Evolutionary conservation across 2,329 filamentous ascomycete genomes (phyloP).

Genomic region (Incumbomyces lentus): DNA sequence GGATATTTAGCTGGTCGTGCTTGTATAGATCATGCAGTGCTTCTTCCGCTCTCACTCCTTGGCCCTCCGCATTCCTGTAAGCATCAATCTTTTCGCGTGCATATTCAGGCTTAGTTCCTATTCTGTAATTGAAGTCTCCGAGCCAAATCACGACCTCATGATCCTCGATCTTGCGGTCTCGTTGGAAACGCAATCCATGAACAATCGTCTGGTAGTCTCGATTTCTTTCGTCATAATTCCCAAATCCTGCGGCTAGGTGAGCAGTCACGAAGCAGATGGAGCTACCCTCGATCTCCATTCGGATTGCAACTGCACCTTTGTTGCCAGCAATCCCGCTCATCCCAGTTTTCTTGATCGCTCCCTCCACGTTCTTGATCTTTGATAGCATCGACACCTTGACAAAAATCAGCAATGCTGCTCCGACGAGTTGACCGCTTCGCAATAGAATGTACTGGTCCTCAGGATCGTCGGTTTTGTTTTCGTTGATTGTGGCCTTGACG

Average conservation of each 20-base stretch:
- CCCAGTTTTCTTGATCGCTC: conserved; percentile 80
- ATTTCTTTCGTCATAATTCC: conserved; percentile 94
- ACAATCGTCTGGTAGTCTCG: conserved; percentile 85
- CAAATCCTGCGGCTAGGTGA: conserved; percentile 88
- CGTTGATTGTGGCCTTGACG: conserved; percentile 67
- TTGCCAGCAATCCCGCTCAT: conserved; percentile 97
- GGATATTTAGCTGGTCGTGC: conserved; percentile 62
- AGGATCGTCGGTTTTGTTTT: conserved; percentile 28
- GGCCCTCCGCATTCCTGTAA: conserved; percentile 70
- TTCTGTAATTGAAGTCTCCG: conserved; percentile 96
- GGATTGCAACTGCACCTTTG: conserved; percentile 93
- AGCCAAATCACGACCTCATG: conserved; percentile 90
- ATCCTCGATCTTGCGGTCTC: conserved; percentile 81
- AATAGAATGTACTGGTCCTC: conserved; percentile 78
- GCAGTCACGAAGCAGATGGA: conserved; percentile 92
- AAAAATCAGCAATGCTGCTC: conserved; percentile 84
- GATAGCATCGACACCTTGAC: conserved; percentile 67
- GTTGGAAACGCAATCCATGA: conserved; percentile 77
- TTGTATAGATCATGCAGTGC: conserved; percentile 21
- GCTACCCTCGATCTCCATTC: conserved; percentile 88
- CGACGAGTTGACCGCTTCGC: conserved; percentile 86
- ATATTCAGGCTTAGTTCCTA: conserved; percentile 69
- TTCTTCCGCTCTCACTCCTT: conserved; percentile 51
- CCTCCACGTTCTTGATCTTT: conserved; percentile 92
- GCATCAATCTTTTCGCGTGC: conserved; percentile 64